Base-by-base conservation (phyloP, 106 monocot genomes). In the Dioscorea alata region DNA sequence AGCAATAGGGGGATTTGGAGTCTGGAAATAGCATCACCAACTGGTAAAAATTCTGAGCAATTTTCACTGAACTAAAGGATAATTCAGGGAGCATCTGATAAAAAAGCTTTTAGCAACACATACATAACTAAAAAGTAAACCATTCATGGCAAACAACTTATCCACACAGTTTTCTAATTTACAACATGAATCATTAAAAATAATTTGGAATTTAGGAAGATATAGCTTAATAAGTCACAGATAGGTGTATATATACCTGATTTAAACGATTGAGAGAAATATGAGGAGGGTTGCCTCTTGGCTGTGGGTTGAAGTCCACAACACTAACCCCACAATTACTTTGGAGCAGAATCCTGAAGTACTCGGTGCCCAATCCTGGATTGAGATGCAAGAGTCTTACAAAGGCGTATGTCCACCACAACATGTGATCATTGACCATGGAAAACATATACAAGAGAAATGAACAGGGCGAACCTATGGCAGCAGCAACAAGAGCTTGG, bases 311-410 rank as follows among this genome's bases (percentile, higher is more conserved):
- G 71, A 97, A 97, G 64, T 97, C 97, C 51, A 97, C 33, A 53
- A 92, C 92, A 64, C 84, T 97, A 23, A 92, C 92, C 0, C 97
- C 97, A 70, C 97, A 97, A 60, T 92, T 92, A 75, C 97, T 97
- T 72, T 97, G 97, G 28, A 97, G 81, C 23, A 97, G 68, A 72
- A 68, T 54, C 74, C 97, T 80, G 50, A 97, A 97, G 82, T 89
- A 97, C 52, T 81, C 60, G 22, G 89, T 84, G 50, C 81, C 84
- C 67, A 97, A 64, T 59, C 92, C 96, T 96, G 67, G 61, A 74
- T 52, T 21, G 4, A 68, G 48, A 73, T 24, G 6, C 23, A 64
- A 23, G 19, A 33, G 64, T 12, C 17, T 19, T 42, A 42, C 42
- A 42, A 42, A 42, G 42, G 1, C 42, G 2, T 10, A 42, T 42